Percentiles rank a stretch among this genome's conserved stretches.
phyloP scores from a whole-genome alignment of 169 alveolate species.

The Plasmodium relictum region DNA sequence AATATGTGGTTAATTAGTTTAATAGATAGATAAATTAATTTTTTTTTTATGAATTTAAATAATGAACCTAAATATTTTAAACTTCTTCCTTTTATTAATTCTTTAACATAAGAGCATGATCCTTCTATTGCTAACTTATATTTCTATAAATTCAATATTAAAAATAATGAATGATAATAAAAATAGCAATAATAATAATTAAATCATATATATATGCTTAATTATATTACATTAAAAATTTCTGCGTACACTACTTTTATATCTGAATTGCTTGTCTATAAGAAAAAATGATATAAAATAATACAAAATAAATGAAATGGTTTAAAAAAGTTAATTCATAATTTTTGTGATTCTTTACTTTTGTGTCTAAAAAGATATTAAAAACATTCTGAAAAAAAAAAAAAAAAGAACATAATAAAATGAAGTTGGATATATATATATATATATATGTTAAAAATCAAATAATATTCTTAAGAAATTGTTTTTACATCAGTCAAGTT shows the following conservation, averaged over 20 bases:
- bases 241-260: slow-evolving; percentile 21
- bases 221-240: slow-evolving; percentile 37
- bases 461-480: neutral
- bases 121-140: slow-evolving; percentile 33
- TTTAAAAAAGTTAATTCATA: slow-evolving; percentile 8
- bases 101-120: slow-evolving; percentile 36
- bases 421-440: slow-evolving; percentile 5
- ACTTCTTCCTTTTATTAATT: slow-evolving; percentile 49
- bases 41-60: neutral
- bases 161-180: neutral
- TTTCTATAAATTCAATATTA: slow-evolving; percentile 29
- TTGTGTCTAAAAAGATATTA: slow-evolving; percentile 73
- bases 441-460: neutral
- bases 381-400: slow-evolving; percentile 56
- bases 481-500: slow-evolving; percentile 60
- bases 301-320: neutral
- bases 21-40: neutral
- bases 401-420: slow-evolving; percentile 18
- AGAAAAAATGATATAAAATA: slow-evolving; percentile 1
- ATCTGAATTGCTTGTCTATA: slow-evolving; percentile 30
- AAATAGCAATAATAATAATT: neutral
- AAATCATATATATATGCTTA: slow-evolving; percentile 1
- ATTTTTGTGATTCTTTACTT: slow-evolving; percentile 32
- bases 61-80: slow-evolving; percentile 67
- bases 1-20: neutral